phyloP scores from a whole-genome alignment of 192 early-diverging fungal genomes.

The Coemansia sp. region DNA sequence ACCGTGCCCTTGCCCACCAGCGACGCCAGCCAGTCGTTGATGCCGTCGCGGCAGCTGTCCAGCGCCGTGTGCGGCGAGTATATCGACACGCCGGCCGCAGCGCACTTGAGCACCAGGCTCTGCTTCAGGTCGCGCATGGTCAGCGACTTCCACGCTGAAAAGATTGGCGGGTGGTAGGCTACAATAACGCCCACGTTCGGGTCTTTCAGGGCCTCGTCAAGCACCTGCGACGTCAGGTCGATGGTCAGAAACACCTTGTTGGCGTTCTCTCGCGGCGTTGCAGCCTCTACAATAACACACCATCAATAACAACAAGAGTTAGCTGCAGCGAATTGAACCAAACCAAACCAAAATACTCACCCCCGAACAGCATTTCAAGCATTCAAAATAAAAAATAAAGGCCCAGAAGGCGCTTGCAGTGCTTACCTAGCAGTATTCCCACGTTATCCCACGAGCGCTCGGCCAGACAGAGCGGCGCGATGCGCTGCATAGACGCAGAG shows the following conservation, averaged over 20 bases:
- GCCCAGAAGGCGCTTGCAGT: no score
- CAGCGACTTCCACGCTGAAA: constrained; percentile 77
- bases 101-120: constrained; percentile 74
- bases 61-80: constrained; percentile 90
- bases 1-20: constrained; percentile 33
- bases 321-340: no score
- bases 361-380: no score
- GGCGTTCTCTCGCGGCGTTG: constrained; percentile 68
- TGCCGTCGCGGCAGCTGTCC: constrained; percentile 75
- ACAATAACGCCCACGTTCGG: constrained; percentile 81
- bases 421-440: constrained; percentile 67
- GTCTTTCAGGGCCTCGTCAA: constrained; percentile 75
- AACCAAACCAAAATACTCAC: no score
- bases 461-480: constrained; percentile 82
- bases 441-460: constrained; percentile 90
- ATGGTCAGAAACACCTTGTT: constrained; percentile 86
- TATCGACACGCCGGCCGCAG: constrained; percentile 82
- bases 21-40: constrained; percentile 89
- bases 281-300: constrained; percentile 63
- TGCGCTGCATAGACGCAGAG: constrained; percentile 69
- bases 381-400: no score
- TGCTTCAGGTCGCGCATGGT: constrained; percentile 75
- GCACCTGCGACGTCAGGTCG: constrained; percentile 77
- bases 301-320: no score
- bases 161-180: constrained; percentile 93